Evolutionary conservation across 176 grass and related monocot genomes (phyloP), one percentile per base, ranked within the genome.

Genomic region (Oryza rufipogon): DNA sequence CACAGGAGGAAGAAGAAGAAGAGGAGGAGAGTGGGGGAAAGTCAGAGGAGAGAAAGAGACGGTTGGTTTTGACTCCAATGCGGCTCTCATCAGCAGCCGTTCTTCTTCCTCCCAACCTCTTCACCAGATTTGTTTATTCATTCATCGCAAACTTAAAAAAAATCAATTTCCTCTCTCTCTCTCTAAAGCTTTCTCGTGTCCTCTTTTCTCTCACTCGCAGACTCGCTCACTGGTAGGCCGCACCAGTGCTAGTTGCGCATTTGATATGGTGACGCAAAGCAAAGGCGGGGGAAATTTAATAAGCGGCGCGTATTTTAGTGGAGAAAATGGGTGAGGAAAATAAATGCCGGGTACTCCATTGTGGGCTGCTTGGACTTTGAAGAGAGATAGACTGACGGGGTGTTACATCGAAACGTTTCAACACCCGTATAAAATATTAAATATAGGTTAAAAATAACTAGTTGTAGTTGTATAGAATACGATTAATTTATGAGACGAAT

Each of bases 21-120:
- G 47, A 49, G 0, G 66, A 60, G 58, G 76, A 5, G 47, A 49
- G 47, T 36, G 66, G 67, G 66, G 76, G 66, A 85, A 80, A 89
- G 81, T 84, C 89, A 87, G 79, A 81, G 14, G 85, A 73, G 14
- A 70, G 93, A 90, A 71, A 90, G 47, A 33, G 86, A 75, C 65
- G 73, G 77, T 44, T 78, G 86, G 80, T 93, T 95, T 92, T 91
- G 88, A 93, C 91, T 91, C 86, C 4, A 36, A 83, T 80, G 84
- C 39, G 84, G 84, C 74, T 49, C 47, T 52, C 49, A 52, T 71
- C 83, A 54, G 75, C 78, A 36, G 77, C 3, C 9, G 65, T 69
- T 39, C 69, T 22, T 22, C 25, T 32, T 22, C 36, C 25, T 32
- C 17, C 36, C 42, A 23, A 64, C 5, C 7, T 7, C 33, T 1